Base-by-base conservation (phyloP, 1,284 basidiomycete species). In the Cystobasidiaceae sp. region DNA sequence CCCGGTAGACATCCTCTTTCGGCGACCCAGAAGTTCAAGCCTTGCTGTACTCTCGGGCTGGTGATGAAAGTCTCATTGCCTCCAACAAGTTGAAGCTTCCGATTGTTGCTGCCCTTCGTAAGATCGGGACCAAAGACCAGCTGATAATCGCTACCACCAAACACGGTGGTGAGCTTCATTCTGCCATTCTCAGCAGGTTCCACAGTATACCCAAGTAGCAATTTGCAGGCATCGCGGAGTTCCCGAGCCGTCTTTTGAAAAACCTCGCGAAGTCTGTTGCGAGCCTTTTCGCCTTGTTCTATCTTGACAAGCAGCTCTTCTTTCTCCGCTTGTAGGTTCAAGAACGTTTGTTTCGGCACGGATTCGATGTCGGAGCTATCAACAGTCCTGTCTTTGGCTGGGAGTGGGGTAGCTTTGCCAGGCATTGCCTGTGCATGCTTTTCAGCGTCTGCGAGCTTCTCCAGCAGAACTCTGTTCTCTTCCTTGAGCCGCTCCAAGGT, bases 101-200 rank as follows among this genome's bases (percentile, higher is more conserved):
- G n/a, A n/a, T n/a, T n/a, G n/a, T n/a, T n/a, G n/a, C n/a, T n/a
- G n/a, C n/a, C n/a, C n/a, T n/a, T n/a, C n/a, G n/a, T n/a, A n/a
- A 19, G 67, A 61, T 64, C 69, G 9, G 71, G 70, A 32, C 68
- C 68, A 56, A 73, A 74, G 13, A 71, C 67, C 37, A 74, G 70
- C 27, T 69, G 66, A 27, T 71, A 71, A 50, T 79, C 79, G 63
- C 80, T 79, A 7, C 80, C 78, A 2, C 81, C 80, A 75, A 85
- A 91, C 64, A 86, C 80, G n/a, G 85, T 87, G 3, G 89, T 91
- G 58, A 92, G 84, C 34, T 88, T 82, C 44, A 92, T 85, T 69
- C 88, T 85, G 0, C 89, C 89, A 59, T 89, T 90, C 4, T 86
- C 86, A 68, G 88, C 86, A 74, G 93, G 92, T 1, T 86, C 85